Evolutionary conservation across 2,329 filamentous ascomycete genomes (phyloP), one percentile per base, ranked within the genome.

Genomic region (Diplodia sapinea): DNA sequence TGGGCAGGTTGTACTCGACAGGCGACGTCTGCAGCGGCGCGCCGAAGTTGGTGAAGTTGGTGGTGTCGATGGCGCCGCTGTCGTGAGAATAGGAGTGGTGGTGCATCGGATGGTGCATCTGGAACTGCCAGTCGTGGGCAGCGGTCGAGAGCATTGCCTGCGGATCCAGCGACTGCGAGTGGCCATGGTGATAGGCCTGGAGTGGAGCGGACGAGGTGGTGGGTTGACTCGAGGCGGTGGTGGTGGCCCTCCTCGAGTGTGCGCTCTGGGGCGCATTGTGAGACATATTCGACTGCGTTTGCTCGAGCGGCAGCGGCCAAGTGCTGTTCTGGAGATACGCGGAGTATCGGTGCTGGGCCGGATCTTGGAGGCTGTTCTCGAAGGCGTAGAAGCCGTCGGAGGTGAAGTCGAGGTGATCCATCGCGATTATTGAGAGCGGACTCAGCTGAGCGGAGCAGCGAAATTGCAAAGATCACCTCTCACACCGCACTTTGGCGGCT

Each of bases 1-100:
- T 73, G 67, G 82, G 81, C 75, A 83, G 78, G 38, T 17, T 59
- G 73, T 82, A 82, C 66, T 83, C 81, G 62, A 83, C 77, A 5
- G 82, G 81, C 68, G 82, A 83, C 1, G 79, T 74, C 69, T 83
- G 80, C 63, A 84, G 72, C 51, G 78, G 78, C 20, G 66, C 66
- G 26, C 51, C 66, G 40, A 64, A 68, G 38, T 29, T 76, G 65
- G 75, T 78, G 68, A 79, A 83, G 4, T 77, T 74, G 13, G 73
- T 68, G 8, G 77, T 71, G 65, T 74, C 74, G 73, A 79, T 82
- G 68, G 77, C 73, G 50, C 72, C 72, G 67, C 79, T 70, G 47
- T 61, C 68, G 75, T 72, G 74, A 79, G 75, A 64, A 72, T 72
- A 70, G 75, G 74, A 55, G 67, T 74, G 68, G 57, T 68, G 65